Base-by-base conservation (phyloP, 176 grass and related monocot genomes). In the Secale cereale region DNA sequence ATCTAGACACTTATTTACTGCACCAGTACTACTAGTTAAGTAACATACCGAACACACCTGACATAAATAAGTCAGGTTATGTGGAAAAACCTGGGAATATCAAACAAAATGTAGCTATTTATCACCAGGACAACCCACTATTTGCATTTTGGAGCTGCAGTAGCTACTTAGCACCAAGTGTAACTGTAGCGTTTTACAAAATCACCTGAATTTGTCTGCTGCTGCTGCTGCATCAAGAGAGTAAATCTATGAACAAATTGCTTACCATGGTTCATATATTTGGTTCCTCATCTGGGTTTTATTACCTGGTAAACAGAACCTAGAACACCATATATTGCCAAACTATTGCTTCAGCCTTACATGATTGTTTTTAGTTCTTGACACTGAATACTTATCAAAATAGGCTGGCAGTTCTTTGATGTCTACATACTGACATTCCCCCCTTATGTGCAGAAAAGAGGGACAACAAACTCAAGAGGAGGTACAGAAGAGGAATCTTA, bases 401-500 rank as follows among this genome's bases (percentile, higher is more conserved):
- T 16, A 39, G 29, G 4, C 39, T 63, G 52, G 6, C 39, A 61
- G 1, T 86, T 46, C 52, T 13, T 48, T 48, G 45, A 48, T 48
- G 45, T 48, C 45, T 57, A 43, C 4, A 8, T 74, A 22, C 67
- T 70, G 19, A 81, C 40, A 17, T 76, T 33, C 15, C 2, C 25
- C 39, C 1, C 68, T n/a, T 63, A 26, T 74, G 32, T 89, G 60
- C 93, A 99, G 97, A 76, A 99, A 87, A 89, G 97, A 96, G 10
- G 97, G 97, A 22, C 97, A 99, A 61, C 91, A 94, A 79, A 99
- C 97, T 31, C 89, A 94, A 78, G 93, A 99, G 69, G 93, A 99
- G 89, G 22, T 99, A 43, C 91, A 99, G 80, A 99, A 94, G 90
- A 99, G 93, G 76, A 91, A 99, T 69, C 89, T 99, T 28, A 88